Base-by-base conservation (phyloP, 768 basidiomycete species). In the Hydnomerulius pinastri region DNA sequence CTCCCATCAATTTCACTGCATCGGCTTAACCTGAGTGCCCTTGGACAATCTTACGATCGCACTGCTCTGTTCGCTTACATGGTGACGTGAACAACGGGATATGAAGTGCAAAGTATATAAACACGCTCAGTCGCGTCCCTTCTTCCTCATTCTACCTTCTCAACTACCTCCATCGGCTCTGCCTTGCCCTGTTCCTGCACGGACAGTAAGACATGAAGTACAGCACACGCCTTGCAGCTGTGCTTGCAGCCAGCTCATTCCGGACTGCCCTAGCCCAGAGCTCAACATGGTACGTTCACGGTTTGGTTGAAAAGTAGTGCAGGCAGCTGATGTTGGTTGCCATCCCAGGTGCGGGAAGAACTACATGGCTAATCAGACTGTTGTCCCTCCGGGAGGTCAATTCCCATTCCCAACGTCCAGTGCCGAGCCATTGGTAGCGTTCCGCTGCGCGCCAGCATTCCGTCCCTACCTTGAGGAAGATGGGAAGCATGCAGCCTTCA, bases 271-370 rank as follows among this genome's bases (percentile, higher is more conserved):
- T 54, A 6, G 65, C 62, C 18, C 65, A 65, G 36, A 54, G 37
- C 27, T 28, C 37, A 25, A 64, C 65, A 57, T 69, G 67, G 66
- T 63, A 7, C 32, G 56, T 36, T 40, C n/a, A 8, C 40, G 17
- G 4, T 4, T 7, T 4, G 11, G 25, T 11, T 6, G 9, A 2
- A 10, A 5, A 8, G 7, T 28, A 6, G 33, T 15, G 13, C 15
- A 25, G 17, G 17, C 12, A n/a, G n/a, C n/a, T n/a, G n/a, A n/a
- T 39, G 9, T 30, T 36, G 15, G 17, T 23, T 18, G 10, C 11
- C 4, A 12, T 27, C n/a, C 21, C 25, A 80, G 80, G 78, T 80
- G 79, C 39, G 77, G 77, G 35, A 80, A 80, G 61, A 72, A 78
- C 54, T 81, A 65, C 57, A 74, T 73, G 68, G 29, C 66, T 6